Evolutionary conservation across 140 eudicot genomes (phyloP).

Genomic region (Anethum foeniculum): DNA sequence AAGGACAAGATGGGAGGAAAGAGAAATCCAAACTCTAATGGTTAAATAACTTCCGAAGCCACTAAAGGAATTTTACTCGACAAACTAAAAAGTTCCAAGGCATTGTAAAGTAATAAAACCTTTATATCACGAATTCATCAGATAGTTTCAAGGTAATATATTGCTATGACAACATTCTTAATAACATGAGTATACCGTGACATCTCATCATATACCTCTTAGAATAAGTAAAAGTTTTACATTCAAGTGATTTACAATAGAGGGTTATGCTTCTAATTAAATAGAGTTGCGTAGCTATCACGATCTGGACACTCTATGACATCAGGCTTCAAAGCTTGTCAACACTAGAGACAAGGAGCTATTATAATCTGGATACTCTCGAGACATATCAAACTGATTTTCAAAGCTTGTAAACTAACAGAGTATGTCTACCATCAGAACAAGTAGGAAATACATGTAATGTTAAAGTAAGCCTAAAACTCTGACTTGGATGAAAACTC

Average conservation of each 20-base stretch:
- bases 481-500: background rate
- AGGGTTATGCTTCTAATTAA: background rate
- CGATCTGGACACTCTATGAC: background rate
- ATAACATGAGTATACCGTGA: background rate
- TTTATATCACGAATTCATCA: background rate
- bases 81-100: background rate
- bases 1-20: background rate
- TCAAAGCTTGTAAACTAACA: background rate
- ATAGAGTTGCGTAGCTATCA: background rate
- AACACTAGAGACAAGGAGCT: background rate
- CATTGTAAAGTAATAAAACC: background rate
- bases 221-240: background rate
- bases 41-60: background rate
- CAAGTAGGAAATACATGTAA: background rate
- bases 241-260: background rate
- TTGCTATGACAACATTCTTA: background rate
- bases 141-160: background rate
- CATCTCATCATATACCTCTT: background rate
- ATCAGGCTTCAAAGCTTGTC: background rate
- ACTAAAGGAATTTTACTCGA: background rate
- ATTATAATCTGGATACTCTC: background rate
- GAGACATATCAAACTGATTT: no score
- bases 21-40: background rate
- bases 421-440: background rate
- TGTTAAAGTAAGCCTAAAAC: background rate